These are phyloP conservation scores for Dryas integrifolia DNA, from an alignment of 331 rosid species.

Conservation along the genomic window DNA sequence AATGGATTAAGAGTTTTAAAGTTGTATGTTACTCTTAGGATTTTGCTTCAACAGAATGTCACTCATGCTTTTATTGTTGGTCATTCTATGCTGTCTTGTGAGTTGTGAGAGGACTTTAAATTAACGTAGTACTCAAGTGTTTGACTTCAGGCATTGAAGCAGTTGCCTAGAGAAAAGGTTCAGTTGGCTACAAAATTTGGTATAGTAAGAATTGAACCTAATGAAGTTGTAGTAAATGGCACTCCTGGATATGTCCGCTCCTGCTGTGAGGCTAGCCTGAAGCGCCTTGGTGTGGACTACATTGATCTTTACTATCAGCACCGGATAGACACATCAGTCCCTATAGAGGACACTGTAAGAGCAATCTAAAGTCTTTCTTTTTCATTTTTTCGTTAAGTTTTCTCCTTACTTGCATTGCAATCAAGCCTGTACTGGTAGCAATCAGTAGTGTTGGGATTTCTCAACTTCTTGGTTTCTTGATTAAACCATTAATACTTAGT, in stretches of 20 bases:
- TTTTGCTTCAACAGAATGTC: background rate
- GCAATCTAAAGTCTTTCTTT: background rate
- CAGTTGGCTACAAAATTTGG: slow-evolving; percentile 52
- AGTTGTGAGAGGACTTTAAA: background rate
- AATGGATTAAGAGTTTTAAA: too few species aligned
- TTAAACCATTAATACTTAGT: background rate
- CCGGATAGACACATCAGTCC: slow-evolving; percentile 39
- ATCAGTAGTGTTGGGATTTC: too few species aligned
- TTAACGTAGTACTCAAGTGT: background rate
- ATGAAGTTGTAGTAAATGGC: slow-evolving; percentile 46
- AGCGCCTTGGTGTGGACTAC: slow-evolving; percentile 59
- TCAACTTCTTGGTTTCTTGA: too few species aligned
- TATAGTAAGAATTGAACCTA: background rate
- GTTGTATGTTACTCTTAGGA: background rate
- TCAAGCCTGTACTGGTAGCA: too few species aligned
- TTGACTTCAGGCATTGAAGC: slow-evolving; percentile 39
- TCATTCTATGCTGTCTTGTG: background rate
- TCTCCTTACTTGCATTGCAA: too few species aligned
- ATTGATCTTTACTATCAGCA: slow-evolving; percentile 64
- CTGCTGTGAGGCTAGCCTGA: slow-evolving; percentile 56
- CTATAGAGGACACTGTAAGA: slow-evolving; percentile 51
- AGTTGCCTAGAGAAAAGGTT: slow-evolving; percentile 37
- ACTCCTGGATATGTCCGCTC: slow-evolving; percentile 70
- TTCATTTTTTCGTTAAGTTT: background rate
- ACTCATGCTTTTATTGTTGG: too few species aligned